phyloP scores from a whole-genome alignment of 495 filamentous ascomycete species.

The Chaetomium tenue region DNA sequence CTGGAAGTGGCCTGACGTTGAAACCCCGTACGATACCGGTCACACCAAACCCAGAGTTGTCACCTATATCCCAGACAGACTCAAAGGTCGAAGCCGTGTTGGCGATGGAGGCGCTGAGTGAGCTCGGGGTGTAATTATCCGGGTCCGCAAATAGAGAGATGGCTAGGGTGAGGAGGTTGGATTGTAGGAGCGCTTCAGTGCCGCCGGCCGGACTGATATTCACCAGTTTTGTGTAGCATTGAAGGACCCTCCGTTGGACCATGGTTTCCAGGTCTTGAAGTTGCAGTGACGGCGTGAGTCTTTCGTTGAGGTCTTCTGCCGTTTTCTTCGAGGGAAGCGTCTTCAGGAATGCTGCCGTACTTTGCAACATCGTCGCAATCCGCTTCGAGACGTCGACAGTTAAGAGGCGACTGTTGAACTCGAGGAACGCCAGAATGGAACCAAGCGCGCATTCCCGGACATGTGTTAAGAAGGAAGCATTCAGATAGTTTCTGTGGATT shows the following conservation, averaged over 20 bases:
- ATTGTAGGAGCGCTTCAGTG: conserved; percentile 81
- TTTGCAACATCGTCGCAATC: conserved; percentile 91
- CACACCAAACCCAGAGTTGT: conserved; percentile 92
- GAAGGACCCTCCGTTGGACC: conserved; percentile 87
- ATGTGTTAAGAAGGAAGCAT: conserved; percentile 90
- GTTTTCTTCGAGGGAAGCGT: conserved; percentile 79
- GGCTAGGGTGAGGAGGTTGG: conserved; percentile 88
- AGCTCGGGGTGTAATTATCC: conserved; percentile 78
- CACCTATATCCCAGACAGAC: conserved; percentile 87
- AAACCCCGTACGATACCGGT: conserved; percentile 81
- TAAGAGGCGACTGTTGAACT: conserved; percentile 88
- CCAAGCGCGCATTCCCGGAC: conserved; percentile 94
- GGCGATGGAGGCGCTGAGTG: conserved; percentile 87
- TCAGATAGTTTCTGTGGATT: conserved; percentile 72
- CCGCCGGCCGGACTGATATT: conserved; percentile 78
- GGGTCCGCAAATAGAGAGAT: conserved; percentile 92
- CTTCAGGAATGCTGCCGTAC: conserved; percentile 83
- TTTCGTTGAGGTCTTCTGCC: conserved; percentile 81
- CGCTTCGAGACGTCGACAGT: conserved; percentile 94
- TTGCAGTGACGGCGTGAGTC: conserved; percentile 82
- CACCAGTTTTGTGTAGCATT: conserved; percentile 90
- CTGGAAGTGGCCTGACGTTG: conserved; percentile 65
- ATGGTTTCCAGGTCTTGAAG: conserved; percentile 89
- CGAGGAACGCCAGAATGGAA: conserved; percentile 85
- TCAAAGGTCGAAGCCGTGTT: conserved; percentile 89